Evolutionary conservation across 805 yeast species (phyloP).

Genomic region (Kuraishia hungarica): DNA sequence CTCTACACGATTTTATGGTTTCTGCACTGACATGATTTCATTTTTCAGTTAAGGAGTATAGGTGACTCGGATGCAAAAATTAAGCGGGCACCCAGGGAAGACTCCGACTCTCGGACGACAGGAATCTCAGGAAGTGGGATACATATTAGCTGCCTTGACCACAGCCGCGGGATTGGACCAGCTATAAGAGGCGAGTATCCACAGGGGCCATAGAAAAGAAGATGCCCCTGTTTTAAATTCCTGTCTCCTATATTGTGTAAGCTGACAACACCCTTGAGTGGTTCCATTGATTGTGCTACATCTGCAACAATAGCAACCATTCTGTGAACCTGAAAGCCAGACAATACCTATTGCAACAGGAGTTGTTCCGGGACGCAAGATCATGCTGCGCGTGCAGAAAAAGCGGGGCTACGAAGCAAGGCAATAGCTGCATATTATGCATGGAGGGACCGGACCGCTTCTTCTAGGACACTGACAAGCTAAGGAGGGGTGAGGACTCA

Average conservation of each 20-base stretch:
- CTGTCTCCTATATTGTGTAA: too few species aligned
- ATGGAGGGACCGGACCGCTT: not conserved
- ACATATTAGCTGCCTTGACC: not conserved
- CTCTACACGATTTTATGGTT: not conserved
- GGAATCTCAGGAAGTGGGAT: not conserved
- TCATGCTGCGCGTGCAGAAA: not conserved
- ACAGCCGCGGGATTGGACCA: not conserved
- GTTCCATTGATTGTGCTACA: not conserved
- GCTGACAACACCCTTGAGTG: too few species aligned
- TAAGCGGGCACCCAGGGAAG: not conserved
- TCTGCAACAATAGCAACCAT: not conserved
- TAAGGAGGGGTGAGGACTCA: not conserved
- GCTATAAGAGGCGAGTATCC: too few species aligned
- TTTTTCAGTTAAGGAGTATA: not conserved
- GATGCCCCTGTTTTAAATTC: too few species aligned
- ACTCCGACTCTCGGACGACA: not conserved
- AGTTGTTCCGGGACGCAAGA: not conserved
- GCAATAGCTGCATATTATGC: not conserved
- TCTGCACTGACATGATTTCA: not conserved
- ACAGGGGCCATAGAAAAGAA: too few species aligned
- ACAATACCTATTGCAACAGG: not conserved
- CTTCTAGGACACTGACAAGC: not conserved
- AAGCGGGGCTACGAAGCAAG: not conserved
- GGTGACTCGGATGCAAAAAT: not conserved
- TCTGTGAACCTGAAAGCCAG: not conserved